A percentile compares a stretch with the other conserved stretches of the same genome.
These are phyloP conservation scores for Melaleuca alternifolia DNA, from an alignment of 345 rosid species.

Conservation along the genomic window DNA sequence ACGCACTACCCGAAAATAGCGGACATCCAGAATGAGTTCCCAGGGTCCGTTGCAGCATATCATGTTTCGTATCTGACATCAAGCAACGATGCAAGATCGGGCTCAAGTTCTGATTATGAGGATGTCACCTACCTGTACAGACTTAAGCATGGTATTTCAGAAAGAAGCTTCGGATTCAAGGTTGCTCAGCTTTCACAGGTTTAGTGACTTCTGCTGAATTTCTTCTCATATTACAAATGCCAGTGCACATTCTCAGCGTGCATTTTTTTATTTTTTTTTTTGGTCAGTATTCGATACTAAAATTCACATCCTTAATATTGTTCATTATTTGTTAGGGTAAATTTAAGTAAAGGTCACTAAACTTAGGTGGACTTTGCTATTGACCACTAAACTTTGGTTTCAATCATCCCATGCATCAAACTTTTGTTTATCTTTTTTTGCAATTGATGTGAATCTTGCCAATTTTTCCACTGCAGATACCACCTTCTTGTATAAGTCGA, in stretches of 20 bases:
- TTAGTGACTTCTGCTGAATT: background rate
- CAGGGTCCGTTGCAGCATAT: slow-evolving; percentile 54
- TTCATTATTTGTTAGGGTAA: background rate
- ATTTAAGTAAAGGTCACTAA: background rate
- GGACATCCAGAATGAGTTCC: slow-evolving; percentile 39
- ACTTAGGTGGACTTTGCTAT: background rate
- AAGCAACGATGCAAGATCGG: slow-evolving; percentile 9
- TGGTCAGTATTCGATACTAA: background rate
- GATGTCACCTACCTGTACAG: slow-evolving; percentile 84
- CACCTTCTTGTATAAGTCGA: slow-evolving; percentile 54
- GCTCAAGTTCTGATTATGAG: slow-evolving; percentile 26
- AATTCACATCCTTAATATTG: background rate
- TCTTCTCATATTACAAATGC: background rate
- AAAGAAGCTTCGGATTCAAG: slow-evolving; percentile 80
- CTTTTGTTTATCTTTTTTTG: background rate
- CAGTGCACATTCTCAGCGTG: background rate
- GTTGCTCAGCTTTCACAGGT: slow-evolving; percentile 95
- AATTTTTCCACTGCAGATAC: slow-evolving; percentile 39
- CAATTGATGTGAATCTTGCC: slow-evolving; percentile 2
- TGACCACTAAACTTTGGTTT: background rate
- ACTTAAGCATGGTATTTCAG: slow-evolving; percentile 75
- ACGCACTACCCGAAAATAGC: slow-evolving; percentile 90
- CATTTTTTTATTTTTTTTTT: background rate
- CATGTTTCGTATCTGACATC: slow-evolving; percentile 83
- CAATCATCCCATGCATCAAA: background rate